Percentiles rank a stretch among this genome's conserved stretches.
Evolutionary conservation across 2,329 filamentous ascomycete species (phyloP).

Genomic region (Beauveria pseudobassiana): DNA sequence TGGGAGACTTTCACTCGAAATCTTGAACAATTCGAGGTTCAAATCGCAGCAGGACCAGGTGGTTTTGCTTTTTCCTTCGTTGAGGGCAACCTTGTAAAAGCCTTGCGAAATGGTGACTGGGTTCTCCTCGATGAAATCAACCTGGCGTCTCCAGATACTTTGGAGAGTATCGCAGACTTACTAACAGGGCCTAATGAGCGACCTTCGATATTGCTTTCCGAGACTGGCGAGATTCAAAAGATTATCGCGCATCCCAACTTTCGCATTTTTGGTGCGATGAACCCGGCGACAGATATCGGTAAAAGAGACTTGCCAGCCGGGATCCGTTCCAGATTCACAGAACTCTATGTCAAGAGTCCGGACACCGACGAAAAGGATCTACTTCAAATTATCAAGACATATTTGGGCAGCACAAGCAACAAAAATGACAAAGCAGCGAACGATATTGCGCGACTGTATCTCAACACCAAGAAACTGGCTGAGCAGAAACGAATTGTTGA

Average conservation of each 20-base stretch:
- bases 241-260: conserved; percentile 88
- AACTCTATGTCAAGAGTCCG: conserved; percentile 87
- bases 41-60: conserved; percentile 64
- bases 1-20: conserved; percentile 77
- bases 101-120: conserved; percentile 95
- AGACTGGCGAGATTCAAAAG: conserved; percentile 88
- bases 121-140: conserved; percentile 97
- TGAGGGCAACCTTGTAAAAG: conserved; percentile 92
- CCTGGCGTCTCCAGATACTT: conserved; percentile 83
- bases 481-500: conserved; percentile 83
- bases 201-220: conserved; percentile 82
- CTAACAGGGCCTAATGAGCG: conserved; percentile 63
- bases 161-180: conserved; percentile 89
- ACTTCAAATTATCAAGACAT: conserved; percentile 79
- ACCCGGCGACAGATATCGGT: conserved; percentile 93
- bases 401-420: conserved; percentile 64
- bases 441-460: conserved; percentile 79
- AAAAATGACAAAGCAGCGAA: conserved; percentile 67
- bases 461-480: conserved; percentile 76
- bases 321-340: conserved; percentile 86
- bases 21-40: conserved; percentile 70
- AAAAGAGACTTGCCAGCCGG: conserved; percentile 90
- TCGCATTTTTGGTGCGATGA: conserved; percentile 97
- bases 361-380: conserved; percentile 83
- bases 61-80: conserved; percentile 91